Percentiles rank a stretch among this genome's conserved stretches.
phyloP scores from a whole-genome alignment of 768 basidiomycete species.

The Auriscalpium orientale region DNA sequence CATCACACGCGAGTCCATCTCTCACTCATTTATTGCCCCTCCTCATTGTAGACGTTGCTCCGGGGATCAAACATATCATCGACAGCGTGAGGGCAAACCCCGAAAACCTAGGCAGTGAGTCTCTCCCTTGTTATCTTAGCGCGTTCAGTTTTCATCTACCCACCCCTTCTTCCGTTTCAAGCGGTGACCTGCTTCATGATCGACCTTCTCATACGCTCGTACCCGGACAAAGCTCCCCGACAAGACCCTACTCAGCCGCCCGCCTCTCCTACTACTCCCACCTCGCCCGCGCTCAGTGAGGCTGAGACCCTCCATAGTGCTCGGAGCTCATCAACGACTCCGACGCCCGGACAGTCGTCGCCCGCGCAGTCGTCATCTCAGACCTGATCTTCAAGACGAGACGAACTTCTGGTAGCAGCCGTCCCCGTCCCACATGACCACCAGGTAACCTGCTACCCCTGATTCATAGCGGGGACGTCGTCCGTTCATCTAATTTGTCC shows the following conservation, averaged over 20 bases:
- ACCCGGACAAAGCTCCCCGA: slow-evolving; percentile 3
- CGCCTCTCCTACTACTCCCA: not conserved
- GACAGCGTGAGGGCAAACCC: slow-evolving; percentile 21
- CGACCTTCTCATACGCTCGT: slow-evolving; percentile 18
- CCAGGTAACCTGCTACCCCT: slow-evolving; percentile 10
- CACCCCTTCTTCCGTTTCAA: slow-evolving; percentile 19
- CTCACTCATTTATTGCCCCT: slow-evolving; percentile 16
- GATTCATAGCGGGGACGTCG: slow-evolving; percentile 30
- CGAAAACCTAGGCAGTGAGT: slow-evolving; percentile 18
- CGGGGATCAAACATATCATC: slow-evolving; percentile 6
- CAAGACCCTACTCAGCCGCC: slow-evolving; percentile 3
- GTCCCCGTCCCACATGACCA: slow-evolving; percentile 16
- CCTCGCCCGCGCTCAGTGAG: slow-evolving; percentile 8
- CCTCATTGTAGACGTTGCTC: slow-evolving; percentile 18
- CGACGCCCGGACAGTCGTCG: not conserved
- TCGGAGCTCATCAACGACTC: slow-evolving; percentile 6
- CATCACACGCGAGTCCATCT: slow-evolving; percentile 12
- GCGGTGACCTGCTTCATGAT: slow-evolving; percentile 23
- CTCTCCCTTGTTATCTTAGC: slow-evolving; percentile 12
- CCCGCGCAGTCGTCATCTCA: slow-evolving; percentile 10
- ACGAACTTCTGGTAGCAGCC: slow-evolving; percentile 18
- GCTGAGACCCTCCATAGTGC: slow-evolving; percentile 2
- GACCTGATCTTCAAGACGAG: slow-evolving; percentile 19
- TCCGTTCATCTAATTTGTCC: slow-evolving; percentile 30
- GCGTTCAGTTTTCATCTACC: slow-evolving; percentile 19